A percentile compares a stretch with the other conserved stretches of the same genome.
Conservation (phyloP, 108 stramenopile species). For the Seminavis robusta region DNA sequence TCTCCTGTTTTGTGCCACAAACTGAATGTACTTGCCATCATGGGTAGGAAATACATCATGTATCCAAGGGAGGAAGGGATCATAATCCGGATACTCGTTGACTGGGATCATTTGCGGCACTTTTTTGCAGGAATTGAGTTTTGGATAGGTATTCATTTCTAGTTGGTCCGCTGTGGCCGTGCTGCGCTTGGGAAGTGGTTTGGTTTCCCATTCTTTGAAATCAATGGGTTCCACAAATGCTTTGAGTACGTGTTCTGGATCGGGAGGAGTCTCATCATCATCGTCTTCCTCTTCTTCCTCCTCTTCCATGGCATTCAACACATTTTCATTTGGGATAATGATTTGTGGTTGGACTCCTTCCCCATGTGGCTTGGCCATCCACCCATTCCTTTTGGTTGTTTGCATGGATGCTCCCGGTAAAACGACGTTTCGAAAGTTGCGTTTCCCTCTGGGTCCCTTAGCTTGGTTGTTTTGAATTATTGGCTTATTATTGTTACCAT, state of each 20-base stretch:
- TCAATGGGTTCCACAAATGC: conserved; percentile 40
- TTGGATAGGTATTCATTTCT: conserved; percentile 1
- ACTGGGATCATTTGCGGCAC: conserved; percentile 67
- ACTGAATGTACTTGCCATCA: conserved; percentile 77
- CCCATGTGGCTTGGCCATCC: too few relatives aligned
- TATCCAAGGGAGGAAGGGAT: conserved; percentile 90
- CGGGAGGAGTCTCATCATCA: conserved; percentile 6
- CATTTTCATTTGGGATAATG: too few relatives aligned
- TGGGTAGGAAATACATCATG: conserved; percentile 85
- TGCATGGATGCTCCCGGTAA: too few relatives aligned
- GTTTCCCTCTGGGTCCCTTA: too few relatives aligned
- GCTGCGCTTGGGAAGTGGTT: conserved; percentile 34
- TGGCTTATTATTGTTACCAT: too few relatives aligned
- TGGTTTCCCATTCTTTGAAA: conserved; percentile 20
- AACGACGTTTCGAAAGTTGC: too few relatives aligned
- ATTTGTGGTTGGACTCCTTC: background rate
- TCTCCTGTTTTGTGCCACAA: conserved; percentile 84
- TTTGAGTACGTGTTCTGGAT: conserved; percentile 9
- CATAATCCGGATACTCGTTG: conserved; percentile 63
- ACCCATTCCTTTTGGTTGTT: too few relatives aligned
- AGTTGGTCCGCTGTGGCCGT: background rate
- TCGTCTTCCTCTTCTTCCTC: conserved; percentile 5
- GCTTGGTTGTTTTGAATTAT: too few relatives aligned
- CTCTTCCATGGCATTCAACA: too few relatives aligned
- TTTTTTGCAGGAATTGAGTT: conserved; percentile 31